Percentiles rank a stretch among this genome's conserved stretches.
These are phyloP conservation scores for Calonectria leucothoes DNA, from an alignment of 2,329 filamentous ascomycete genomes.

Conservation along the genomic window DNA sequence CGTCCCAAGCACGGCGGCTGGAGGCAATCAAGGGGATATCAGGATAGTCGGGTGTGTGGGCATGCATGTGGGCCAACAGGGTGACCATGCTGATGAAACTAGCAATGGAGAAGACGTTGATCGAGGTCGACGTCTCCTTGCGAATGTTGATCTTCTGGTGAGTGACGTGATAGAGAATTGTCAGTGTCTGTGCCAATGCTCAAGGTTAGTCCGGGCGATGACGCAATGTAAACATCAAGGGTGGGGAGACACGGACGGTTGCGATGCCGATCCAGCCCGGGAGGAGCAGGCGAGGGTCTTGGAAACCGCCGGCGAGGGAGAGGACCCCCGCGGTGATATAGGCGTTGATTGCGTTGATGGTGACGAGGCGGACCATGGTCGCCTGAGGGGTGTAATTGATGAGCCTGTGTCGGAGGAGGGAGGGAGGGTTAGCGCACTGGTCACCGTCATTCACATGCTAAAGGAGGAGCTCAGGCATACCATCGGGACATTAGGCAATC, in stretches of 20 bases:
- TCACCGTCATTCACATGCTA: background rate
- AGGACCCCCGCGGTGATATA: slow-evolving; percentile 81
- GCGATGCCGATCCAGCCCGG: slow-evolving; percentile 84
- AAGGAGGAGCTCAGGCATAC: slow-evolving; percentile 55
- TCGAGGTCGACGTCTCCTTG: slow-evolving; percentile 82
- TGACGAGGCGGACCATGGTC: slow-evolving; percentile 82
- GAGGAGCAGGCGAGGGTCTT: slow-evolving; percentile 76
- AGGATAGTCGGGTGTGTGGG: slow-evolving; percentile 70
- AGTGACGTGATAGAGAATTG: slow-evolving; percentile 80
- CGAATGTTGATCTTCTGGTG: slow-evolving; percentile 84
- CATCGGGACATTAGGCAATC: slow-evolving; percentile 88
- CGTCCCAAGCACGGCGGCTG: slow-evolving; percentile 46
- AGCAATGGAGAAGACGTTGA: slow-evolving; percentile 80
- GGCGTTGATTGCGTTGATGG: slow-evolving; percentile 79
- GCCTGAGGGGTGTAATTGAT: slow-evolving; percentile 86
- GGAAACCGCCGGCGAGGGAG: slow-evolving; percentile 75
- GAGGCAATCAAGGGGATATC: slow-evolving; percentile 67
- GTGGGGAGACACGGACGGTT: slow-evolving; percentile 61
- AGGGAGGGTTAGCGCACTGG: background rate
- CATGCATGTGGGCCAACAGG: slow-evolving; percentile 74
- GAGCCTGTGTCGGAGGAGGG: slow-evolving; percentile 71
- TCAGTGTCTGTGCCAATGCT: slow-evolving; percentile 67
- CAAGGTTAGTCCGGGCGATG: background rate
- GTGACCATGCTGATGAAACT: slow-evolving; percentile 82
- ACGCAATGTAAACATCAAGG: background rate